These are phyloP conservation scores for Rhizopogon vinicolor DNA, from an alignment of 768 basidiomycete genomes.

Conservation along the genomic window DNA sequence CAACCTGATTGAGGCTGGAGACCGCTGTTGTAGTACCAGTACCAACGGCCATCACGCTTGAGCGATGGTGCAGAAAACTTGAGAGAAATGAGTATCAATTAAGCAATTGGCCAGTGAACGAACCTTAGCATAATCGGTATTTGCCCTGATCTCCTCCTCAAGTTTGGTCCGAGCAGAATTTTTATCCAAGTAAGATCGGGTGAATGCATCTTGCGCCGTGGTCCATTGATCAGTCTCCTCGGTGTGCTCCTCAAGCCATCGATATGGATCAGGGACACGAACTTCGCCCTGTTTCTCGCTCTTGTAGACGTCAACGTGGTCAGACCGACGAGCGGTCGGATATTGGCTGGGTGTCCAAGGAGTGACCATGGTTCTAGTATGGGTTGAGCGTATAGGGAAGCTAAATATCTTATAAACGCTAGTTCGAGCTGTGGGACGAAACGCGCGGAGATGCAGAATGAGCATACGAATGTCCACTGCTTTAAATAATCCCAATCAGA, in stretches of 20 bases:
- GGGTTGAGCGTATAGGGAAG: constrained; percentile 9
- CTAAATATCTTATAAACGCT: constrained; percentile 18
- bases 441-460: constrained; percentile 7
- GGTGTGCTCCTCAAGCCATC: constrained; percentile 65
- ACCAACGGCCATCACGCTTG: constrained; percentile 68
- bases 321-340: constrained; percentile 59
- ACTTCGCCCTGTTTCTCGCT: constrained; percentile 60
- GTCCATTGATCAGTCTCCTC: constrained; percentile 66
- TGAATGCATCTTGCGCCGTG: constrained; percentile 53
- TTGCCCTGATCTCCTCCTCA: constrained; percentile 52
- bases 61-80: constrained; percentile 63
- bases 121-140: constrained; percentile 49
- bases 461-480: constrained; percentile 11
- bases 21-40: constrained; percentile 78
- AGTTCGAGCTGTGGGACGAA: constrained; percentile 16
- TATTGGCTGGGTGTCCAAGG: constrained; percentile 57
- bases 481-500: constrained; percentile 18
- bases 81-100: constrained; percentile 4
- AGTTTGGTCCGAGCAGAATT: constrained; percentile 55
- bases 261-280: constrained; percentile 64
- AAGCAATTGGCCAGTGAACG: not conserved
- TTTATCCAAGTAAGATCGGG: constrained; percentile 56
- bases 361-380: constrained; percentile 25
- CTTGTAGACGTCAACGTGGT: constrained; percentile 66
- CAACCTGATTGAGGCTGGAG: constrained; percentile 59